phyloP scores from a whole-genome alignment of 139 green algal genomes.

The Chlamydomonas incerta region DNA sequence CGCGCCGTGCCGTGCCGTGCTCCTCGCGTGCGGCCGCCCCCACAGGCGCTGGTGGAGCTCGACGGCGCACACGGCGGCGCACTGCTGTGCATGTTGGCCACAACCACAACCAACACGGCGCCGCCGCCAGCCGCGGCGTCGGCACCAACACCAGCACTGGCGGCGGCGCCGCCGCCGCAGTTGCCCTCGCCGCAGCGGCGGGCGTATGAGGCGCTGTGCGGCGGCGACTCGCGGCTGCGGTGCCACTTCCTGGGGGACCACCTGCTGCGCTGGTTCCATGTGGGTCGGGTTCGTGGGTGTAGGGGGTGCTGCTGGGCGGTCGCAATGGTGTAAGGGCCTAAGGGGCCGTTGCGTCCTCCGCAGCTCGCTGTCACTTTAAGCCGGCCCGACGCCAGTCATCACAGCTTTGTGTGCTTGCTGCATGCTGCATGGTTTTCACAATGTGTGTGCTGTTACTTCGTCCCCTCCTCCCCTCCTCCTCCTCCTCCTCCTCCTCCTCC shows the following conservation, averaged over 20 bases:
- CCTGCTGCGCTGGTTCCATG: conserved; percentile 24
- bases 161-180: background rate
- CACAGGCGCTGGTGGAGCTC: conserved; percentile 11
- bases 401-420: too few relatives aligned
- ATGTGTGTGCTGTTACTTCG: too few relatives aligned
- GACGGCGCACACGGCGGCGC: background rate
- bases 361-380: background rate
- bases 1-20: too few relatives aligned
- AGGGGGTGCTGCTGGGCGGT: background rate
- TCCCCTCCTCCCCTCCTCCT: too few relatives aligned
- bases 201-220: conserved; percentile 13
- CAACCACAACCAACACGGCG: too few relatives aligned
- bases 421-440: too few relatives aligned
- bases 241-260: conserved; percentile 3
- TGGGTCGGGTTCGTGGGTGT: background rate
- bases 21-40: too few relatives aligned
- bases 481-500: too few relatives aligned
- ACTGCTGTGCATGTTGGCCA: background rate
- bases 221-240: background rate
- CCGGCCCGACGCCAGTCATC: too few relatives aligned
- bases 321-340: background rate
- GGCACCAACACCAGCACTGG: background rate
- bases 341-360: background rate
- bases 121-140: background rate
- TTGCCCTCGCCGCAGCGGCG: background rate